phyloP scores from a whole-genome alignment of 108 stramenopile genomes.

The Phaeodactylum tricornutum region DNA sequence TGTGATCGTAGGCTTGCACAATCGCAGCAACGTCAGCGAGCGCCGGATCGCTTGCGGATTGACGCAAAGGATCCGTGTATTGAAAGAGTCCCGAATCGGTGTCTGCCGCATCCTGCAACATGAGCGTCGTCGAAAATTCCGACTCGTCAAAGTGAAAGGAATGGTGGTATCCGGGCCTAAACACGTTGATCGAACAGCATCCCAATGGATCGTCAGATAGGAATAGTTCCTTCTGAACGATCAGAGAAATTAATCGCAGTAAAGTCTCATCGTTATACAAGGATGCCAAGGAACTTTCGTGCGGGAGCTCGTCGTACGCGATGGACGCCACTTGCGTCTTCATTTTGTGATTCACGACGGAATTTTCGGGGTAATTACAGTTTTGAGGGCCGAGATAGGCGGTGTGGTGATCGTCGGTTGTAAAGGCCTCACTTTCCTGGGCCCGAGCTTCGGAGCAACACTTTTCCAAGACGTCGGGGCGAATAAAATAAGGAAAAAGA shows the following conservation, averaged over 20 bases:
- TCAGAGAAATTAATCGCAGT: slow-evolving; percentile 10
- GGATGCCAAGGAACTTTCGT: slow-evolving; percentile 5
- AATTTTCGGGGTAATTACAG: slow-evolving; percentile 2
- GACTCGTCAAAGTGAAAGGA: slow-evolving; percentile 44
- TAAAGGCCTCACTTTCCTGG: slow-evolving; percentile 20
- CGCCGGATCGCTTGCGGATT: slow-evolving; percentile 9
- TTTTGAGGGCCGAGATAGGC: slow-evolving; percentile 12
- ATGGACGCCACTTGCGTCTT: slow-evolving; percentile 32
- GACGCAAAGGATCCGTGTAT: slow-evolving; percentile 33
- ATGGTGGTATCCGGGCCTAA: slow-evolving; percentile 23
- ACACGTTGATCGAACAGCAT: slow-evolving; percentile 36
- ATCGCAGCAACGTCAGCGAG: slow-evolving; percentile 6
- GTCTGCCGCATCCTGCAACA: slow-evolving; percentile 24
- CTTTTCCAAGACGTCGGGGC: slow-evolving; percentile 6
- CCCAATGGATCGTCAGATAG: slow-evolving; percentile 35
- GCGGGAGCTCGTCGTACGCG: slow-evolving; percentile 25
- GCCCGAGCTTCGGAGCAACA: slow-evolving; percentile 4
- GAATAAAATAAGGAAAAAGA: slow-evolving; percentile 25
- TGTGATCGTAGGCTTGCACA: slow-evolving; percentile 8
- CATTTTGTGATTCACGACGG: slow-evolving; percentile 25
- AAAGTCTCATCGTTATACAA: slow-evolving; percentile 22
- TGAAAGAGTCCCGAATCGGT: slow-evolving; percentile 28
- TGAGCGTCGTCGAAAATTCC: slow-evolving; percentile 40
- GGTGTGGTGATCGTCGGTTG: slow-evolving; percentile 23
- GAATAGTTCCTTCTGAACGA: slow-evolving; percentile 17